Conservation (phyloP, 2,329 filamentous ascomycete species). For the Fusarium heterosporum region DNA sequence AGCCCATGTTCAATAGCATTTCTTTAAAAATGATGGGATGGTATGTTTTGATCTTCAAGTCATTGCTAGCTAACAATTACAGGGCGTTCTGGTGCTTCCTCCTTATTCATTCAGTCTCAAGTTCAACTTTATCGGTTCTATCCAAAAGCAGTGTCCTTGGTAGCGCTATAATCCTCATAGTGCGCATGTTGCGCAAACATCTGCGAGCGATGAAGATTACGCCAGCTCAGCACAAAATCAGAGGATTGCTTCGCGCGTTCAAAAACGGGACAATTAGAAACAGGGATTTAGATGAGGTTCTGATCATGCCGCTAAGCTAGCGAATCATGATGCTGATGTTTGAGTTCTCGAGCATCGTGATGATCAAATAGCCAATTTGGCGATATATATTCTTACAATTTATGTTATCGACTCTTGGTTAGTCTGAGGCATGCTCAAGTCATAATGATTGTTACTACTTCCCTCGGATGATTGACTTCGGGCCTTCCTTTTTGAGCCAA, state of each 20-base stretch:
- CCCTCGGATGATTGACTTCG: not conserved
- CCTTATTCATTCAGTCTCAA: not conserved
- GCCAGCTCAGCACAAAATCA: not conserved
- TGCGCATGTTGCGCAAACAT: not conserved
- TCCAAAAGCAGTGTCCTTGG: not conserved
- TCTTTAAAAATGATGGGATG: not conserved
- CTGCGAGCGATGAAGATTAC: not conserved
- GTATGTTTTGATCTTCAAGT: not conserved
- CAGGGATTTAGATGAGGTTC: not conserved
- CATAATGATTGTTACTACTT: not conserved
- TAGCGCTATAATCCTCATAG: fast-evolving
- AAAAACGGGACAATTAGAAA: constrained; percentile 22
- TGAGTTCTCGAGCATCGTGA: not conserved
- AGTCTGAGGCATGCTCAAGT: not conserved
- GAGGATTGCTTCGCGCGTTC: constrained; percentile 7
- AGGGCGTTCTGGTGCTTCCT: not conserved
- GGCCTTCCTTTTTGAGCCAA: too few species aligned
- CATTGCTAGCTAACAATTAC: not conserved
- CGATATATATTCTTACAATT: too few species aligned
- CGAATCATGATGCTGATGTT: not conserved
- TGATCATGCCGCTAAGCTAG: not conserved
- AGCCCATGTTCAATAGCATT: not conserved
- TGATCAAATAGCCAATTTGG: too few species aligned
- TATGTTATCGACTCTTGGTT: not conserved
- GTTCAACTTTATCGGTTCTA: fast-evolving